Evolutionary conservation across 2,329 filamentous ascomycete species (phyloP), one percentile per base, ranked within the genome.

Genomic region (Penicillium corylophilum): DNA sequence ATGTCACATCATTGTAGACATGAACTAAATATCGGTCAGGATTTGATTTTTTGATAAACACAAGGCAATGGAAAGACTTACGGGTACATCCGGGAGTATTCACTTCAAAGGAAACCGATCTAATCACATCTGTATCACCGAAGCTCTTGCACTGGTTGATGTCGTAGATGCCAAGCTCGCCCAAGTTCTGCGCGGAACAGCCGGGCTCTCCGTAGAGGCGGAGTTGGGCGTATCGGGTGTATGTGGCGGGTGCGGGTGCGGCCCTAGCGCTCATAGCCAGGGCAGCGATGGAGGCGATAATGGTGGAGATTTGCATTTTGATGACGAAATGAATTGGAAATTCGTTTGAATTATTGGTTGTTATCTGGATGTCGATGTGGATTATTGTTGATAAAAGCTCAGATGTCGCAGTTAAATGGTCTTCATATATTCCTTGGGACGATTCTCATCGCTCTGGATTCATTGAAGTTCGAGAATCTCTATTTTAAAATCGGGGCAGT

Each of bases 151-250:
- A 61, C 26, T 48, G 38, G 38, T 61, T 57, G 31, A 59, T 44
- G 33, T 46, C 50, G 39, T 61, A 59, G 10, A 61, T 44, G 24
- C 58, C 58, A 5, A 61, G 46, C 15, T 61, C 58, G 13, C 58
- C 58, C 26, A 50, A 31, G 40, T 61, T 61, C 20, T 48, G 29
- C 12, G 31, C 54, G 4, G 26, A 48, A 31, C 58, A 61, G 36
- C 52, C 48, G 8, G 54, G 35, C 18, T 54, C 54, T n/a, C 58
- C 50, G 40, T 31, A 61, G 8, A 61, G 31, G 16, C 58, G 58
- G 16, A 61, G 48, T 31, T 61, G 58, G 20, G 47, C 52, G 12
- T 52, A 53, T 4, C 58, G 56, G 7, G 54, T 51, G 33, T 57
- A 44, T 12, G 44, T 41, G 2, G 45, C 40, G 4, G 51, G 52